Conservation (phyloP, 2,329 filamentous ascomycete species). For the Aspergillus sp. region DNA sequence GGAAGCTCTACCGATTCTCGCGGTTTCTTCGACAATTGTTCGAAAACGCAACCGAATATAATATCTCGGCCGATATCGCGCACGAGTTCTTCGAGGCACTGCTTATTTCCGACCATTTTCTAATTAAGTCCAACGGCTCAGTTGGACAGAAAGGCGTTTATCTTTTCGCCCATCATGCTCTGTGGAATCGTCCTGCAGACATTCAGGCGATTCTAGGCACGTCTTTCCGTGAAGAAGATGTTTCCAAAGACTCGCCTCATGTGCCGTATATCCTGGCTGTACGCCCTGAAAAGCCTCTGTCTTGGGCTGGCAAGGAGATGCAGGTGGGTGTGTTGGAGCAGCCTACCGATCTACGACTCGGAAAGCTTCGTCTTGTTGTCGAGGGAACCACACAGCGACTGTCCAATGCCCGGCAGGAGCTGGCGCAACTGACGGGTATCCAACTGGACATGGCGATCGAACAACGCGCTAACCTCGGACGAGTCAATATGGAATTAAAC, state of each 20-base stretch:
- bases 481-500: constrained; percentile 85
- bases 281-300: constrained; percentile 71
- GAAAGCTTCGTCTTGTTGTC: constrained; percentile 82
- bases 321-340: constrained; percentile 71
- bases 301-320: constrained; percentile 78
- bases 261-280: constrained; percentile 85
- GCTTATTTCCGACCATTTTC: constrained; percentile 78
- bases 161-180: constrained; percentile 77
- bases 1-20: constrained; percentile 94
- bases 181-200: constrained; percentile 73
- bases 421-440: constrained; percentile 74
- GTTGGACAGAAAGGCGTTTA: constrained; percentile 74
- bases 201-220: constrained; percentile 83
- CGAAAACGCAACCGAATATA: constrained; percentile 95
- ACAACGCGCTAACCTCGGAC: constrained; percentile 86
- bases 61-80: constrained; percentile 68
- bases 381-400: constrained; percentile 79
- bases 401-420: constrained; percentile 71
- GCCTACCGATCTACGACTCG: constrained; percentile 78
- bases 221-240: constrained; percentile 67
- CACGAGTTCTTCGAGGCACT: constrained; percentile 78
- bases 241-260: constrained; percentile 64
- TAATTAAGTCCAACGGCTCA: constrained; percentile 67
- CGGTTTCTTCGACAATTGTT: constrained; percentile 88
- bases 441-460: constrained; percentile 88